Conservation (phyloP, 257 asterid genomes). For the Hygrophila difformis region DNA sequence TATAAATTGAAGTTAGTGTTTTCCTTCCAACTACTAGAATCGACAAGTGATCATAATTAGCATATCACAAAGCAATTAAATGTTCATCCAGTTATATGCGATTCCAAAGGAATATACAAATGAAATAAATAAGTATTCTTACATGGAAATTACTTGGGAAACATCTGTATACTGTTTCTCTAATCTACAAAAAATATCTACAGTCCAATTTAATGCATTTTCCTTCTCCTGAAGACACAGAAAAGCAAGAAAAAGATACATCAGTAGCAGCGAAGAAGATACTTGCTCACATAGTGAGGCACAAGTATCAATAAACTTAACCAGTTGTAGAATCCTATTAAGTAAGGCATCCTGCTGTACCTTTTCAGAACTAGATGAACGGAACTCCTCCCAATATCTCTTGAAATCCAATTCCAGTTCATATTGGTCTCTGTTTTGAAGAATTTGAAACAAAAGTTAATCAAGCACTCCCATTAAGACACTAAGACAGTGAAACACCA, state of each 20-base stretch:
- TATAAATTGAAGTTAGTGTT: too few species aligned
- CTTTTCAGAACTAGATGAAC: conserved; percentile 72
- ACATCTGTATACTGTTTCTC: conserved; percentile 84
- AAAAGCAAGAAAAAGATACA: conserved; percentile 18
- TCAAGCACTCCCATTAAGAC: too few species aligned
- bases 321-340: conserved; percentile 3
- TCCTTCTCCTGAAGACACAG: conserved; percentile 84
- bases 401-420: conserved; percentile 93
- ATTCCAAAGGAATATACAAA: too few species aligned
- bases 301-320: conserved; percentile 4
- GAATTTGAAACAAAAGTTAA: conserved; percentile 2
- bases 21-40: too few species aligned
- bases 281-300: not conserved
- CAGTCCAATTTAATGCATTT: conserved; percentile 83
- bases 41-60: too few species aligned
- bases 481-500: too few species aligned
- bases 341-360: conserved; percentile 16
- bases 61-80: conserved; percentile 6
- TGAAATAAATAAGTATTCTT: conserved; percentile 20
- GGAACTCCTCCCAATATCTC: conserved; percentile 96
- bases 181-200: conserved; percentile 95
- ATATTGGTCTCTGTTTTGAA: conserved; percentile 45
- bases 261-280: conserved; percentile 4
- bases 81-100: not conserved
- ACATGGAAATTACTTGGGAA: conserved; percentile 81